Evolutionary conservation across 345 rosid species (phyloP).

Genomic region (Eucalyptus guilfoylei): DNA sequence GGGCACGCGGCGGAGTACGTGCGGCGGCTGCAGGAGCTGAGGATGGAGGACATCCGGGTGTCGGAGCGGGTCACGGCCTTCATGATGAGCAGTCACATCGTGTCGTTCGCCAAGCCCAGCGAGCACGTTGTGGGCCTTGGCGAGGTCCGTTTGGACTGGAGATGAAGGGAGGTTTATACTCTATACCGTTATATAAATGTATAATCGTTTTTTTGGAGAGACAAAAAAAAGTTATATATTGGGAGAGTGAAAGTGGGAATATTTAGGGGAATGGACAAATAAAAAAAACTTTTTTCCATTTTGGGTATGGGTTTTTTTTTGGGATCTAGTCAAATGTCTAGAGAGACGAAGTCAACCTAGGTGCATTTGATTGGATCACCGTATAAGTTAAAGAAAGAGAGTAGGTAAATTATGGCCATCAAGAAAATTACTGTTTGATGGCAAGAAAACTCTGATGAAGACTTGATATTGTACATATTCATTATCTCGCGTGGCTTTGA

Average conservation of each 20-base stretch:
- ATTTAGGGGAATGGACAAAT: neutral
- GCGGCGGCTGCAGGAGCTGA: conserved; percentile 62
- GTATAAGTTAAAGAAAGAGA: neutral
- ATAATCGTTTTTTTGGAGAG: neutral
- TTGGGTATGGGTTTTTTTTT: neutral
- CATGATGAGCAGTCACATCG: conserved; percentile 89
- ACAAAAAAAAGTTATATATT: neutral
- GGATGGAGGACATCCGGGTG: conserved; percentile 80
- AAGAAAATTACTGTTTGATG: neutral
- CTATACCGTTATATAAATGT: neutral
- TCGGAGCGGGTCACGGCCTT: conserved; percentile 87
- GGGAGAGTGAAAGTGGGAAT: neutral
- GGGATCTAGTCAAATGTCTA: neutral
- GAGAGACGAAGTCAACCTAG: conserved; percentile 35
- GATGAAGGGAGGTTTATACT: conserved; percentile 13
- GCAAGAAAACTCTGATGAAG: neutral
- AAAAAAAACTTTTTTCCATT: neutral
- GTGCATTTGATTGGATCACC: neutral
- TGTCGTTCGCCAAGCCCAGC: conserved; percentile 71
- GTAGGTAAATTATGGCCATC: neutral
- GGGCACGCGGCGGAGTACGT: conserved; percentile 79
- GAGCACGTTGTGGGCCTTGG: conserved; percentile 44
- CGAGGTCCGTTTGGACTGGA: conserved; percentile 72
- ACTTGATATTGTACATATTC: neutral
- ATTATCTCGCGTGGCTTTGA: neutral